These are phyloP conservation scores for Aegilops longissima DNA, from an alignment of 176 grass and related monocot species.

Conservation along the genomic window DNA sequence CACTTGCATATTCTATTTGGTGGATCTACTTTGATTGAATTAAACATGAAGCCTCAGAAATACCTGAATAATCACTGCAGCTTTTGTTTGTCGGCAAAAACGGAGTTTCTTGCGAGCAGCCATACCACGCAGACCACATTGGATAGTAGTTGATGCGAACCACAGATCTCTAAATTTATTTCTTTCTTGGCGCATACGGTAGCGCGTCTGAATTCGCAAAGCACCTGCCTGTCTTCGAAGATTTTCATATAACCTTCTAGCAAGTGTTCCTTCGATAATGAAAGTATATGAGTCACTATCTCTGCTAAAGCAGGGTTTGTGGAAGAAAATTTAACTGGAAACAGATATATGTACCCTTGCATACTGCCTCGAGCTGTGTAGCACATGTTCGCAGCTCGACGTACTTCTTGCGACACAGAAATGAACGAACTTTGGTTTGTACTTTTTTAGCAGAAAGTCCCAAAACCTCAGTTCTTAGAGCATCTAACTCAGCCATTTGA, in stretches of 20 bases:
- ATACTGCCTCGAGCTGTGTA: constrained; percentile 62
- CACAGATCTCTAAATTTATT: constrained; percentile 48
- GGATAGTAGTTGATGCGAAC: constrained; percentile 62
- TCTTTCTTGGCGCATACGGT: constrained; percentile 67
- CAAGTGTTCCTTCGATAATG: constrained; percentile 59
- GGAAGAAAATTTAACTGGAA: neutral
- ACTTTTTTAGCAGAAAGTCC: constrained; percentile 77
- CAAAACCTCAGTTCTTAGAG: constrained; percentile 88
- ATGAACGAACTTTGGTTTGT: constrained; percentile 83
- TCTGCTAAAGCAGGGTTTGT: neutral
- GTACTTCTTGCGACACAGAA: constrained; percentile 58
- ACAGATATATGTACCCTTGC: constrained; percentile 69
- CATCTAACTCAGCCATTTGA: constrained; percentile 99
- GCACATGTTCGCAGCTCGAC: constrained; percentile 53
- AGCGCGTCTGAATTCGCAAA: constrained; percentile 64
- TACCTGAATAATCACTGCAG: constrained; percentile 93
- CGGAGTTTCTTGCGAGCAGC: constrained; percentile 57
- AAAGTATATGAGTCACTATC: constrained; percentile 27
- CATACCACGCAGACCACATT: constrained; percentile 79
- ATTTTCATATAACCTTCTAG: constrained; percentile 66
- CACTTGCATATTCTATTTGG: neutral
- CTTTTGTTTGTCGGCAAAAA: constrained; percentile 56
- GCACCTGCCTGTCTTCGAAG: constrained; percentile 69
- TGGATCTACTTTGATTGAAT: constrained; percentile 9
- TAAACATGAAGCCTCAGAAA: neutral